These are phyloP conservation scores for Penicillium brasilianum DNA, from an alignment of 2,329 filamentous ascomycete genomes.

Conservation along the genomic window DNA sequence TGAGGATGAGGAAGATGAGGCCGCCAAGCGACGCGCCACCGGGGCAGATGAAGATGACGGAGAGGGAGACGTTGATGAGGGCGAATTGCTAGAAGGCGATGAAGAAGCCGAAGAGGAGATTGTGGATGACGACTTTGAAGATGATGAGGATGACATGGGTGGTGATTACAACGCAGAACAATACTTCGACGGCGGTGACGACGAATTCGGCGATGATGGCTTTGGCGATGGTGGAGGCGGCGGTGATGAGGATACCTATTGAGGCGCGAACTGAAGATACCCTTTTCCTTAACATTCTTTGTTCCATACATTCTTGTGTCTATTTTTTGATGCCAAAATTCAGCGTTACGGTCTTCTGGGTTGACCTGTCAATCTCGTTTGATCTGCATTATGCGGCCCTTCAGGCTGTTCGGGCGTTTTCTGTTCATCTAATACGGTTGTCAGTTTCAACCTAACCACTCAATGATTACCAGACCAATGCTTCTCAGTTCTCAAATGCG, in stretches of 20 bases:
- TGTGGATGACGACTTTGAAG: constrained; percentile 64
- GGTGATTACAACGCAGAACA: constrained; percentile 69
- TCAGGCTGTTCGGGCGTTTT: constrained; percentile 7
- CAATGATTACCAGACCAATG: not conserved
- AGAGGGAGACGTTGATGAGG: constrained; percentile 37
- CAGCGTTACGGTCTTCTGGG: constrained; percentile 11
- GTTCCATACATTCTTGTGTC: constrained; percentile 17
- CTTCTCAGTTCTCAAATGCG: no score
- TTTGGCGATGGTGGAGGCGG: constrained; percentile 61
- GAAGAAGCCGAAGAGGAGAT: constrained; percentile 59
- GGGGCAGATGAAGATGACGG: constrained; percentile 39
- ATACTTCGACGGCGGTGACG: constrained; percentile 66
- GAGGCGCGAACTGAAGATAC: constrained; percentile 37
- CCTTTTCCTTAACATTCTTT: constrained; percentile 31
- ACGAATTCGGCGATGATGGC: constrained; percentile 59
- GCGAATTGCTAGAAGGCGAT: constrained; percentile 42
- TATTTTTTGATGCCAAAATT: constrained; percentile 38
- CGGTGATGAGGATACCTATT: constrained; percentile 55
- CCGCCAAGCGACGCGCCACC: constrained; percentile 39
- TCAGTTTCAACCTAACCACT: not conserved
- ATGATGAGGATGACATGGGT: constrained; percentile 63
- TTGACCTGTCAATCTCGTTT: constrained; percentile 7
- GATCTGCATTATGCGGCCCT: constrained; percentile 16
- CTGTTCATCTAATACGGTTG: not conserved
- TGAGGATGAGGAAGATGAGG: constrained; percentile 47